phyloP scores from a whole-genome alignment of 2,329 filamentous ascomycete species.

The Monosporascus sp. region DNA sequence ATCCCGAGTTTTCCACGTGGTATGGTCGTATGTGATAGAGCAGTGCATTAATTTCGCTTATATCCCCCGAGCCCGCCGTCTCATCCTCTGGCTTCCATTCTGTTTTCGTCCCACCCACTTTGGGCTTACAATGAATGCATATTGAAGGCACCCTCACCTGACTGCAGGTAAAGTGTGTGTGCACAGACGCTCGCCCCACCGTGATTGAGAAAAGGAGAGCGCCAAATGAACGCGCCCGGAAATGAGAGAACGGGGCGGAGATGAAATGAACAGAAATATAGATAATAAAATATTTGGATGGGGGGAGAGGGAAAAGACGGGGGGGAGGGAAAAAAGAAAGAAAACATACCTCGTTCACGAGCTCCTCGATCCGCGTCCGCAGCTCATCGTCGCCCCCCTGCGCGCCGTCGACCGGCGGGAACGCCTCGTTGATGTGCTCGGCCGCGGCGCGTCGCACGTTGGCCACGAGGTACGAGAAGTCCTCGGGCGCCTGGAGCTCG shows the following conservation, averaged over 20 bases:
- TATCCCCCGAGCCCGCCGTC: conserved; percentile 5
- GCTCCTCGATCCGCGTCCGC: conserved; percentile 52
- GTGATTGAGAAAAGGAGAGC: not conserved
- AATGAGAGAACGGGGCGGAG: not conserved
- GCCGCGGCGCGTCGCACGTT: conserved; percentile 66
- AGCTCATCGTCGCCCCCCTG: conserved; percentile 48
- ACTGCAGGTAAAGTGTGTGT: no score
- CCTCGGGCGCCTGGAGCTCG: conserved; percentile 72
- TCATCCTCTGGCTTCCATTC: no score
- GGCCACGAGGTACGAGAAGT: conserved; percentile 64
- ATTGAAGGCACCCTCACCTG: not conserved
- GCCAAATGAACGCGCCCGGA: not conserved
- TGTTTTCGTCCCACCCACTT: no score
- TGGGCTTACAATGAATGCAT: no score
- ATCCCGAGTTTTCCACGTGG: conserved; percentile 24
- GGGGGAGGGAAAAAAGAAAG: not conserved
- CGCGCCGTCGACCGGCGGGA: conserved; percentile 56
- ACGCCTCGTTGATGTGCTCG: conserved; percentile 61
- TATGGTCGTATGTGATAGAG: conserved; percentile 27
- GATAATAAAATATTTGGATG: not conserved
- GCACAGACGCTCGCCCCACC: no score
- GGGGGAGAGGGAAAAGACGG: not conserved
- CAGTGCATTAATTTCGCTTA: not conserved
- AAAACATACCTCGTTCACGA: conserved; percentile 51
- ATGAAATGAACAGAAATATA: not conserved